Evolutionary conservation across 768 basidiomycete genomes (phyloP).

Genomic region (Lactarius sanguifluus): DNA sequence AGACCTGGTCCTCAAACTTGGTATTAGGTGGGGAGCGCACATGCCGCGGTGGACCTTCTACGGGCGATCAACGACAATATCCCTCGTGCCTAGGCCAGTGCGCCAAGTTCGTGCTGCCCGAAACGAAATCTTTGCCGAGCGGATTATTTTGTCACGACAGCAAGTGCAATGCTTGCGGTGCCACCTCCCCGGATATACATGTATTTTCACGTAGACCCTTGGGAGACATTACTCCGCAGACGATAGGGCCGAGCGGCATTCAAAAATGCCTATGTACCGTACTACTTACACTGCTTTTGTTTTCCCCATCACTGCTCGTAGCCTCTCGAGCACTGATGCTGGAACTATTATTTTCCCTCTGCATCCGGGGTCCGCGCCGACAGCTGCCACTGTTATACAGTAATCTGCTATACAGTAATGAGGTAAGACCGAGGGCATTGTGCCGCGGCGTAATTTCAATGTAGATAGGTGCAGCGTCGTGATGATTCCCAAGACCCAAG

Average conservation of each 20-base stretch:
- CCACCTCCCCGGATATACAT: slow-evolving; percentile 8
- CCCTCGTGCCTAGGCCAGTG: slow-evolving; percentile 1
- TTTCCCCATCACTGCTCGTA: slow-evolving; percentile 8
- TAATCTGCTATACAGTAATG: too few species aligned
- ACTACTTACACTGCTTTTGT: slow-evolving; percentile 21
- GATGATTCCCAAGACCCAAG: background rate
- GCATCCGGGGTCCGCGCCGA: background rate
- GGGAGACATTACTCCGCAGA: slow-evolving; percentile 11
- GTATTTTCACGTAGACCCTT: slow-evolving; percentile 1
- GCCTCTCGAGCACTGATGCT: slow-evolving; percentile 2
- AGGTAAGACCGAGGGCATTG: background rate
- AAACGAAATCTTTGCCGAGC: slow-evolving; percentile 4
- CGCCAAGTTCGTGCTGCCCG: background rate
- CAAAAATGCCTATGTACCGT: slow-evolving; percentile 17
- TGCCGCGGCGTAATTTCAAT: background rate
- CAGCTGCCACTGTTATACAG: background rate
- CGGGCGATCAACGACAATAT: slow-evolving; percentile 25
- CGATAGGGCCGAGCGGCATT: slow-evolving; percentile 16
- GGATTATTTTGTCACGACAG: slow-evolving; percentile 8
- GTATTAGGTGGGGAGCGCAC: slow-evolving; percentile 26
- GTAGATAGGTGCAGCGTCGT: background rate
- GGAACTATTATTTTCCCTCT: background rate
- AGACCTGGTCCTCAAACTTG: background rate
- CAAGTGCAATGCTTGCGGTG: slow-evolving; percentile 3
- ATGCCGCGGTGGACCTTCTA: slow-evolving; percentile 26